Evolutionary conservation across 2,329 filamentous ascomycete species (phyloP).

Genomic region (Alternaria postmessia): DNA sequence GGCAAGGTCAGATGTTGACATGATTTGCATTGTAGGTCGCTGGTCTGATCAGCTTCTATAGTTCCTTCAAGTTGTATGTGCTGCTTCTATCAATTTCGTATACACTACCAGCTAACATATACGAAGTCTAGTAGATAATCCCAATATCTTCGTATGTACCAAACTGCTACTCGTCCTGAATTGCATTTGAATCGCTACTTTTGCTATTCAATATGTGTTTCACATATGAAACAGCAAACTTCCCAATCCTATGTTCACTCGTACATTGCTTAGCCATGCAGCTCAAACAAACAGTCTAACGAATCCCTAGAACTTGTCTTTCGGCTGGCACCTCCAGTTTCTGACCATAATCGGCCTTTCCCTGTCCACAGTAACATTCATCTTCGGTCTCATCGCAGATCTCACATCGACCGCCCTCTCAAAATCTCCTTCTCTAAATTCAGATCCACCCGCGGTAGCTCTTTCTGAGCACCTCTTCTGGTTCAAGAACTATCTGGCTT

Average conservation of each 20-base stretch:
- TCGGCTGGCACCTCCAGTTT: conserved; percentile 75
- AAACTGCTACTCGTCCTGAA: background rate
- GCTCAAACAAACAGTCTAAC: conserved; percentile 12
- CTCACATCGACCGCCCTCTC: conserved; percentile 44
- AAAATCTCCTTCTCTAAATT: conserved; percentile 33
- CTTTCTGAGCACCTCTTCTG: conserved; percentile 64
- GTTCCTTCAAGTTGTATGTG: conserved; percentile 53
- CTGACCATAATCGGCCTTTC: conserved; percentile 76
- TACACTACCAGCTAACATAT: conserved; percentile 10
- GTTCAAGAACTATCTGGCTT: conserved; percentile 71
- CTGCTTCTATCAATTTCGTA: background rate
- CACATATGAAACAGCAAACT: background rate
- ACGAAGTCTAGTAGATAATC: conserved; percentile 40
- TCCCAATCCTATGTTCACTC: background rate
- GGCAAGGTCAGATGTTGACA: background rate
- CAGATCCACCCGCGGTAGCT: conserved; percentile 1
- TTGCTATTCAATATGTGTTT: background rate
- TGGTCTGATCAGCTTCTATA: conserved; percentile 56
- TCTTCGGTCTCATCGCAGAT: conserved; percentile 69
- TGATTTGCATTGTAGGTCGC: conserved; percentile 31
- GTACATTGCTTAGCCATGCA: background rate
- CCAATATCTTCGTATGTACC: conserved; percentile 36
- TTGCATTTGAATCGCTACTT: background rate
- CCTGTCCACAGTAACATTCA: conserved; percentile 68
- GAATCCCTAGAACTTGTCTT: conserved; percentile 60